Evolutionary conservation across 768 basidiomycete species (phyloP).

Genomic region (Gelatoporia subvermispora): DNA sequence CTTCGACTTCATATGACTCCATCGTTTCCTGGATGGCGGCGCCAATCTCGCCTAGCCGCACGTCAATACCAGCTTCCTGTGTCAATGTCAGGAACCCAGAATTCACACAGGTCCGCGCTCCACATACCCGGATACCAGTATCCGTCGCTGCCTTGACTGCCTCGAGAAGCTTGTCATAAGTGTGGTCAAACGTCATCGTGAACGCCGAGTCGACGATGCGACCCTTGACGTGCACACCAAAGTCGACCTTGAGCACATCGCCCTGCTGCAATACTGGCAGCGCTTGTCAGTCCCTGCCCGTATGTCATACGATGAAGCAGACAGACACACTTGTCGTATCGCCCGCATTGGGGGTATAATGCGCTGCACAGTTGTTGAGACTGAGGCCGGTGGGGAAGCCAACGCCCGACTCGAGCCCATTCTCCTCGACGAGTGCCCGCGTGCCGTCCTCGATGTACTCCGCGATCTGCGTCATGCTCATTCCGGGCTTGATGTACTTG

Average conservation of each 20-base stretch:
- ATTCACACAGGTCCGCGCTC: background rate
- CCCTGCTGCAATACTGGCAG: conserved; percentile 69
- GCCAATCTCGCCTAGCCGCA: conserved; percentile 87
- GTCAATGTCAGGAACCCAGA: background rate
- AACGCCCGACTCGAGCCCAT: conserved; percentile 78
- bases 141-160: conserved; percentile 95
- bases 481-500: conserved; percentile 83
- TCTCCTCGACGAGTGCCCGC: conserved; percentile 87
- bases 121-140: conserved; percentile 77
- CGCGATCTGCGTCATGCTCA: conserved; percentile 92
- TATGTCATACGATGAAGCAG: conserved; percentile 2
- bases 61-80: conserved; percentile 95
- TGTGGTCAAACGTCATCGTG: conserved; percentile 84
- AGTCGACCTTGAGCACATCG: conserved; percentile 94
- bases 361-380: conserved; percentile 92
- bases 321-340: conserved; percentile 66
- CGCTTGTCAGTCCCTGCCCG: background rate
- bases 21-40: conserved; percentile 95
- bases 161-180: conserved; percentile 83
- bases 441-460: conserved; percentile 91
- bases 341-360: conserved; percentile 93
- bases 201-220: conserved; percentile 95
- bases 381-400: conserved; percentile 97
- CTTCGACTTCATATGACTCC: conserved; percentile 97
- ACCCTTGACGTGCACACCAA: conserved; percentile 97